Evolutionary conservation across 202 grass and related monocot species (phyloP), one percentile per base, ranked within the genome.

Genomic region (Hordeum pubiflorum): DNA sequence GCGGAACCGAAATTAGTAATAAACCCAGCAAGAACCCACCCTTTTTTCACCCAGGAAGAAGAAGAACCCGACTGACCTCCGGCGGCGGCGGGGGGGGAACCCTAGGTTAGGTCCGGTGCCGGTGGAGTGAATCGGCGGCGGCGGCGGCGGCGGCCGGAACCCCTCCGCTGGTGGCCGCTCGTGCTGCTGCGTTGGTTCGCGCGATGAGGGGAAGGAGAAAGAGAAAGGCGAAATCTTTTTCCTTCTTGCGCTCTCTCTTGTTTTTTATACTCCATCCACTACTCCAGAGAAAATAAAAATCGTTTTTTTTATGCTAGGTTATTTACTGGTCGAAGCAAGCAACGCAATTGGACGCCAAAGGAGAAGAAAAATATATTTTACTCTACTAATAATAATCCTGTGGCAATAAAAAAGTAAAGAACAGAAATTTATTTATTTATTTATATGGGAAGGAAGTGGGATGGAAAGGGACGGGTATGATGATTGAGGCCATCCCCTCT

Each of bases 381-480:
- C 32, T 0, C 29, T 32, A 32, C 31, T 17, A n/a, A 5, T 8
- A 62, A 78, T 46, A 31, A 43, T 44, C 66, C 15, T 3, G 1
- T 7, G 0, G 0, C 1, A 17, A 57, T 36, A 32, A 6, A 11
- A 20, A 34, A 46, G 24, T 9, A 23, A 33, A 37, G 7, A 8
- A 5, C 0, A 36, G 0, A 5, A 21, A 44, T 12, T 9, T 41
- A 41, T 14, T 44, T 41, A 41, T 14, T 44, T 44, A 7, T 40
- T 20, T 12, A 12, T 3, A 21, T 22, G n/a, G 37, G 58, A 22
- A 32, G 48, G 55, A 6, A 54, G 46, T 23, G 62, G 72, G 54
- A 9, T 52, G 14, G 74, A 79, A 67, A 54, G 75, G 29, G 75
- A 84, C 74, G 15, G 67, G 29, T 63, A 62, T 22, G 67, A 78